These are phyloP conservation scores for Podaxis sp. DNA, from an alignment of 768 basidiomycete species.

Conservation along the genomic window DNA sequence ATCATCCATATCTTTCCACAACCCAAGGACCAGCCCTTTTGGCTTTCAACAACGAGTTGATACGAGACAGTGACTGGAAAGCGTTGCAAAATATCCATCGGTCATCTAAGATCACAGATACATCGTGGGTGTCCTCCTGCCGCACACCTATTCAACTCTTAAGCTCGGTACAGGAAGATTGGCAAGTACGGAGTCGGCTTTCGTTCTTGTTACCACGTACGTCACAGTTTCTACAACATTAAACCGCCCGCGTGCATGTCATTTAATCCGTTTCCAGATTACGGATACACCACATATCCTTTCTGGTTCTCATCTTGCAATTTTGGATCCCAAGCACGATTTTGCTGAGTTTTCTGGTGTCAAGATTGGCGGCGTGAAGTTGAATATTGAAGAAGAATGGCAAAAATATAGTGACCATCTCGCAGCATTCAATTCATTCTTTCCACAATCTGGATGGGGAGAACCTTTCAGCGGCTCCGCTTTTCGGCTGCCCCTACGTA, in stretches of 20 bases:
- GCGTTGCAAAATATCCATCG: slow-evolving; percentile 37
- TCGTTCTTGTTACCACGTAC: slow-evolving; percentile 46
- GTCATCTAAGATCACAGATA: slow-evolving; percentile 43
- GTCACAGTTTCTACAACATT: slow-evolving; percentile 2
- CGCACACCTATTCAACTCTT: not conserved
- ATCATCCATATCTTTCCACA: slow-evolving; percentile 21
- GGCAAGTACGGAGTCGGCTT: slow-evolving; percentile 53
- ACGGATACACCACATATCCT: slow-evolving; percentile 48
- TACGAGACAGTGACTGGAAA: slow-evolving; percentile 38
- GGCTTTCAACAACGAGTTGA: slow-evolving; percentile 41
- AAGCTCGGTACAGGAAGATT: slow-evolving; percentile 33
- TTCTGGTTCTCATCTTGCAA: slow-evolving; percentile 32
- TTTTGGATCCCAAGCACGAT: slow-evolving; percentile 38
- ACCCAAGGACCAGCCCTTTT: slow-evolving; percentile 42
- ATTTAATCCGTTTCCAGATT: slow-evolving; percentile 23
- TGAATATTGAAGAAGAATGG: slow-evolving; percentile 21
- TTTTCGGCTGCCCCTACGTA: slow-evolving; percentile 44
- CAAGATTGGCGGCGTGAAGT: slow-evolving; percentile 25
- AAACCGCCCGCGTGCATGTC: no score
- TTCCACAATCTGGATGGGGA: slow-evolving; percentile 13
- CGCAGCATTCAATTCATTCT: slow-evolving; percentile 25
- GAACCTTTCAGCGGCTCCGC: slow-evolving; percentile 33
- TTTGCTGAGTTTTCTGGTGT: slow-evolving; percentile 27
- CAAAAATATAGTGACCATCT: slow-evolving; percentile 26
- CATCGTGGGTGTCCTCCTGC: slow-evolving; percentile 28